phyloP scores from a whole-genome alignment of 768 basidiomycete species.

The Tulasnella sp. region DNA sequence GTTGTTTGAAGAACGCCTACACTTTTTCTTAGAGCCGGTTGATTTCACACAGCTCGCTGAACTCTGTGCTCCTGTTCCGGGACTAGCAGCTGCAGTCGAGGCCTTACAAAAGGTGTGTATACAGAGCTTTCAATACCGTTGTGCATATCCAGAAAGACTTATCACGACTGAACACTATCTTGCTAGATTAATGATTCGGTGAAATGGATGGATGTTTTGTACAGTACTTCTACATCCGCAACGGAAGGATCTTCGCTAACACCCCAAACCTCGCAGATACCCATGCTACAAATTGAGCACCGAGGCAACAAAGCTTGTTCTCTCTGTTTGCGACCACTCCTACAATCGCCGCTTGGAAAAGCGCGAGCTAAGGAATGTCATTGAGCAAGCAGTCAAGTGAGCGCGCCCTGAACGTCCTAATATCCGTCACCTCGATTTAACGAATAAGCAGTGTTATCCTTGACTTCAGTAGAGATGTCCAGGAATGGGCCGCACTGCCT shows the following conservation, averaged over 20 bases:
- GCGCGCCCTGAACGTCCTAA: not conserved
- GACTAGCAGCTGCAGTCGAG: not conserved
- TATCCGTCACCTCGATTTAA: not conserved
- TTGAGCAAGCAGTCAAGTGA: slow-evolving; percentile 5
- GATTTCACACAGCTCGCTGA: not conserved
- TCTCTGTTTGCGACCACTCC: not conserved
- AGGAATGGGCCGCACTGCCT: not conserved
- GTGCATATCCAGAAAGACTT: too few species aligned
- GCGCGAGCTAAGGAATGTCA: not conserved
- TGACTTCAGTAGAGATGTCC: not conserved
- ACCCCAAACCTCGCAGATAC: not conserved
- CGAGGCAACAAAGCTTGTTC: not conserved
- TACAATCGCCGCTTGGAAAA: not conserved
- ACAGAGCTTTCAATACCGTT: not conserved
- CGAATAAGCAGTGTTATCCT: not conserved
- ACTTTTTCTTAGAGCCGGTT: too few species aligned
- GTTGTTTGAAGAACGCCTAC: too few species aligned
- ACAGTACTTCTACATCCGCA: not conserved
- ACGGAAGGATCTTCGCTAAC: not conserved
- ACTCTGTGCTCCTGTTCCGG: not conserved
- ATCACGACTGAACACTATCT: too few species aligned
- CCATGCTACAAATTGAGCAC: not conserved
- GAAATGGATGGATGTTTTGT: not conserved
- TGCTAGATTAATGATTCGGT: not conserved
- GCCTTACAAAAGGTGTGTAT: not conserved